Base-by-base conservation (phyloP, 345 rosid species). In the Clarkia xantiana region DNA sequence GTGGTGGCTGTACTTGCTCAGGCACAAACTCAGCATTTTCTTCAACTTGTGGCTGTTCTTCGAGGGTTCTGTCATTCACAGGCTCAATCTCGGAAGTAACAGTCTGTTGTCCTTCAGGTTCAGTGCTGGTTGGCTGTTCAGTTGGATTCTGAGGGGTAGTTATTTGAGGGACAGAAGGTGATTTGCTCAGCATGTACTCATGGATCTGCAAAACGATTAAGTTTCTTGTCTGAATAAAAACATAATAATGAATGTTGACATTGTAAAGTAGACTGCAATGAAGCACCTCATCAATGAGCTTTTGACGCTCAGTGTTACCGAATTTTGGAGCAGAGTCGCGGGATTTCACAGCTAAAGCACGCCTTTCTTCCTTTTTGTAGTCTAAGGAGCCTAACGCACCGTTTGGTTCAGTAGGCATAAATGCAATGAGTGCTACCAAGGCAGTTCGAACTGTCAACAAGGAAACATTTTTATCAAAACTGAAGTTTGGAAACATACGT, bases 361-460 rank as follows among this genome's bases (percentile, higher is more conserved):
- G 86, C 59, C 88, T 75, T 65, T 90, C 97, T 60, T 83, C 94
- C 67, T 86, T 81, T 60, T 81, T 81, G 60, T 79, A 83, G 72
- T 90, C 97, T 39, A 86, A 75, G 2, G 97, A 86, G 23, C 96
- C 97, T 55, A 86, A 61, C 17, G 95, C 97, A 71, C 95, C 95
- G 57, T 75, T 82, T 52, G 97, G 94, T 55, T 57, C 73, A 52
- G 91, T 89, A 6, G 97, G 97, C 97, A 89, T 89, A 68, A 89
- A 89, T 1, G 97, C 97, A 64, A 89, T 82, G 44, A 86, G 77
- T 14, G 96, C 94, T 47, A 86, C 88, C 40, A 90, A 67, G 20
- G 97, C 97, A 55, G 96, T 90, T 57, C 97, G 73, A 52, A 90
- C 97, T 90, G 80, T 63, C 66, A 78, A 67, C 44, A 65, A 29